phyloP scores from a whole-genome alignment of 2,329 filamentous ascomycete species.

The Elsinoe necatrix region DNA sequence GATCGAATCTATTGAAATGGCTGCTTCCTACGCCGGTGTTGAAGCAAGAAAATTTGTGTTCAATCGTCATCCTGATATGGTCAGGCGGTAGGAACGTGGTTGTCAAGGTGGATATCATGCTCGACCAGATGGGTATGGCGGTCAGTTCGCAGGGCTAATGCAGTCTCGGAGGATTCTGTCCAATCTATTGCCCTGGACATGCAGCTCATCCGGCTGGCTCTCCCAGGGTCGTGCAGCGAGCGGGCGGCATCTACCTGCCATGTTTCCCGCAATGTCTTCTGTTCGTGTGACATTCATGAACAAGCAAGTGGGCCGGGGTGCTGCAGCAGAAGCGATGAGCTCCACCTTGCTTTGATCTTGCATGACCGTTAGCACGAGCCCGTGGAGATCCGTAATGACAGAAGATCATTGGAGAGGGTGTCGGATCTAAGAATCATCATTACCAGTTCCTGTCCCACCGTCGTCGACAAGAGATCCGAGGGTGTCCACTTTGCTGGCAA shows the following conservation, averaged over 20 bases:
- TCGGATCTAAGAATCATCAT: neutral
- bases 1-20: neutral
- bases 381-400: neutral
- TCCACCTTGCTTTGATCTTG: conserved; percentile 6
- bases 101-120: neutral
- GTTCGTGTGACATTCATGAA: neutral
- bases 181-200: neutral
- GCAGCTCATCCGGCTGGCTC: neutral
- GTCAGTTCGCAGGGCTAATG: neutral
- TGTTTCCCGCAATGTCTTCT: neutral
- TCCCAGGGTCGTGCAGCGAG: neutral
- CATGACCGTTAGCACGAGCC: neutral
- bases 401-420: neutral
- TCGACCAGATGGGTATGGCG: neutral
- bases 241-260: neutral
- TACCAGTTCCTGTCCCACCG: conserved; percentile 1
- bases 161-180: conserved; percentile 4
- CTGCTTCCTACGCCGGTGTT: neutral
- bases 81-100: neutral
- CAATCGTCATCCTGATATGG: conserved; percentile 4
- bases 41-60: neutral
- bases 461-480: neutral
- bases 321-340: neutral
- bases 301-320: neutral
- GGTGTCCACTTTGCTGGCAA: neutral